Evolutionary conservation across 2,329 filamentous ascomycete species (phyloP).

Genomic region (Aspergillus sojae): DNA sequence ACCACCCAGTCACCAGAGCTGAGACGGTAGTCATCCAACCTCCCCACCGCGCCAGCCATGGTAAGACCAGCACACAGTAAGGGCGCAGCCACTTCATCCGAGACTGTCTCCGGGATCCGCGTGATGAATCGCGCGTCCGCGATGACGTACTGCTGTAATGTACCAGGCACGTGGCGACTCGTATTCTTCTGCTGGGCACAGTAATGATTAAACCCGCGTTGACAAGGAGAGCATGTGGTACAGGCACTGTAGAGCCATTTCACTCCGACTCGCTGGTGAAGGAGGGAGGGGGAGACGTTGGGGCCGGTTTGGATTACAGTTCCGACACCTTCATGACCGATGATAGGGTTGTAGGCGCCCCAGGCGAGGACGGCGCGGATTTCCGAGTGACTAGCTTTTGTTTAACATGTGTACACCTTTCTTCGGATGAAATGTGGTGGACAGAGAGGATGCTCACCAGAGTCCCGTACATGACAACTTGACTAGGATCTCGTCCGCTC

Average conservation of each 20-base stretch:
- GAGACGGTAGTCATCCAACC: not conserved
- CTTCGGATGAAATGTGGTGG: not conserved
- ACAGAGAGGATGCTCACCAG: not conserved
- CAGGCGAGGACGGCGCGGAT: not conserved
- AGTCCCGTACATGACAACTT: not conserved
- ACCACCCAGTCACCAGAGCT: not conserved
- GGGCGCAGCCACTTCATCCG: not conserved
- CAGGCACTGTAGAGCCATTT: not conserved
- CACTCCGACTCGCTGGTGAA: not conserved
- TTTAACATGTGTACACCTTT: fast-evolving
- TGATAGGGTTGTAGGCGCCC: not conserved
- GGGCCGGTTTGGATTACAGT: not conserved
- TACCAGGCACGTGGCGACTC: not conserved
- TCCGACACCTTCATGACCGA: not conserved
- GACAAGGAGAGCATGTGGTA: not conserved
- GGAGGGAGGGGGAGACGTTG: not conserved
- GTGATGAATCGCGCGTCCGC: not conserved
- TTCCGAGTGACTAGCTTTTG: not conserved
- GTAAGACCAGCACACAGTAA: not conserved
- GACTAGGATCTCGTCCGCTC: not conserved
- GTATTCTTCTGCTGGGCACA: not conserved
- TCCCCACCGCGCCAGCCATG: not conserved
- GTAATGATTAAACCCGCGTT: not conserved
- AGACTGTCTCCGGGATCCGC: not conserved
- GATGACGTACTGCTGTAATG: not conserved